Evolutionary conservation across 106 monocot species (phyloP), one percentile per base, ranked within the genome.

Genomic region (Dendrobium huoshanense): DNA sequence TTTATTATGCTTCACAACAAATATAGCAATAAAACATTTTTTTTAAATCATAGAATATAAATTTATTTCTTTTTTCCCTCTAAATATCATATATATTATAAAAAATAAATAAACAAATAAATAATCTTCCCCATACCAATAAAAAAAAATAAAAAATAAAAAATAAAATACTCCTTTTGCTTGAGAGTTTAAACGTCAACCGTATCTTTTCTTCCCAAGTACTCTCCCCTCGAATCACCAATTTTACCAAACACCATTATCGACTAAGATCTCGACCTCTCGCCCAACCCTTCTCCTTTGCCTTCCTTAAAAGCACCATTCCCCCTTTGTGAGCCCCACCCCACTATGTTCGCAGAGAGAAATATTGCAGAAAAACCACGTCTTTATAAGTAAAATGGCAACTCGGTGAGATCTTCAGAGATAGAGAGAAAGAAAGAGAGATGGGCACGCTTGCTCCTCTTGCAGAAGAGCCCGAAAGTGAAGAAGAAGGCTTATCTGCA

Each of bases 391-490:
- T 10, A 25, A 13, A 13, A 51, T 7, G 7, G 64, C 64, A 65
- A 64, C 24, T 10, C 51, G 0, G 58, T 58, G 58, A 58, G n/a
- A n/a, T n/a, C 20, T n/a, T 2, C 18, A 58, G 18, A 58, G 58
- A 58, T 17, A 22, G 18, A 74, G 80, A 27, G 27, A 27, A 27
- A 27, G 27, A 27, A 27, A 27, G 27, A 27, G 27, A 74, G 40
- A 89, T 89, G 87, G 83, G 77, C 5, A 88, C 42, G 6, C 91
- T 93, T 59, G 85, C 92, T 82, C 92, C 95, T 20, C 75, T 95
- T 51, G 79, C 77, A 19, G 95, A 95, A 74, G 95, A 95, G 74
- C 95, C 95, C 44, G 78, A 79, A 9, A 81, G 42, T 40, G 82
- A 81, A 16, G 87, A 84, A 37, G 84, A 88, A 31, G 72, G 76